These are phyloP conservation scores for Penstemon davidsonii DNA, from an alignment of 257 asterid species.

Conservation along the genomic window DNA sequence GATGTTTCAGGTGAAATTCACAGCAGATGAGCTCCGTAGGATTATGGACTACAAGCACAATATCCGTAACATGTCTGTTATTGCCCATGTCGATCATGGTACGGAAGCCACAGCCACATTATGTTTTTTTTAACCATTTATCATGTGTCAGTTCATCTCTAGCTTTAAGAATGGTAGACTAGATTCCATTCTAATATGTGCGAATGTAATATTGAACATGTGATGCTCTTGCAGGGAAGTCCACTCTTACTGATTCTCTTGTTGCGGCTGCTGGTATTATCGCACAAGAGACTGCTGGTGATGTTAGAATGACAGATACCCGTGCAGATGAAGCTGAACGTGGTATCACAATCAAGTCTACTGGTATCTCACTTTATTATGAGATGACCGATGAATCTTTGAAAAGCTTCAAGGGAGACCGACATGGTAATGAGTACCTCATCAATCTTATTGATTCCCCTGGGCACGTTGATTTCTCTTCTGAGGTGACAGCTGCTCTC, in stretches of 20 bases:
- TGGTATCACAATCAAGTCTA: constrained; percentile 30
- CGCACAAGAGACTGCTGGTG: constrained; percentile 30
- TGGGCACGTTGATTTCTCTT: constrained; percentile 30
- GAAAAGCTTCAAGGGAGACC: constrained; percentile 26
- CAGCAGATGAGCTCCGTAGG: constrained; percentile 26
- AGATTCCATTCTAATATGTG: no score
- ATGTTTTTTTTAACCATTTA: no score
- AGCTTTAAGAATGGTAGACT: no score
- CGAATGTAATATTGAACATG: background rate
- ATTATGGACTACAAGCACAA: constrained; percentile 31
- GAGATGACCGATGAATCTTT: constrained; percentile 26
- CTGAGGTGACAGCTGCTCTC: constrained; percentile 31
- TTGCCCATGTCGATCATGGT: constrained; percentile 29
- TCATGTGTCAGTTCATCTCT: no score
- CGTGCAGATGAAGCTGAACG: constrained; percentile 34
- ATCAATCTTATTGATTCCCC: constrained; percentile 31
- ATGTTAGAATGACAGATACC: constrained; percentile 31
- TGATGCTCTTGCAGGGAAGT: constrained; percentile 20
- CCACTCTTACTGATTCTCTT: constrained; percentile 30
- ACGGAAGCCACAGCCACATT: background rate
- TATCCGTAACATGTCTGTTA: constrained; percentile 29
- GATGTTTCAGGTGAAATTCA: constrained; percentile 27
- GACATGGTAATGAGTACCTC: constrained; percentile 34
- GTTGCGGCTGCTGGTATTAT: constrained; percentile 33
- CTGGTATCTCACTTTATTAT: constrained; percentile 29